Base-by-base conservation (phyloP, 257 asterid genomes). In the Ballota nigra region DNA sequence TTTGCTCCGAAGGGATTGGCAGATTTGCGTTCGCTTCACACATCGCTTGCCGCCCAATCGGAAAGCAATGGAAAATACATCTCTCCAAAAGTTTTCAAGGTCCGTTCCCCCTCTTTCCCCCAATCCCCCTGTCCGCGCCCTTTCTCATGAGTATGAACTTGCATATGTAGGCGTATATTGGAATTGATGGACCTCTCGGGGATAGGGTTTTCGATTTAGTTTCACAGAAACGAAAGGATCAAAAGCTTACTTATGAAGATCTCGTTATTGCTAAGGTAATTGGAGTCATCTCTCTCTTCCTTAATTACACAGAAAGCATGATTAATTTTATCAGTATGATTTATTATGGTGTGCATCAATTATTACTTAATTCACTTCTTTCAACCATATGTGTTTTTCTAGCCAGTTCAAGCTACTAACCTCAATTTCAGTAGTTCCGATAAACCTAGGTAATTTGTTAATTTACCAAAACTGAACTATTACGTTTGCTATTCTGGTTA, bases 201-300 rank as follows among this genome's bases (percentile, higher is more conserved):
- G 93, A 91, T 75, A 88, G 97, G 73, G 53, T 94, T 74, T 91
- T 89, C 71, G 76, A 85, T 77, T 80, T 94, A 82, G 89, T 88
- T 34, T 67, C 97, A 11, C 96, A 84, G 86, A 86, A 87, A 31
- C 88, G 95, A 18, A 82, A 80, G 75, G 97, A 94, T 84, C 84
- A 82, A 53, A 89, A 70, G 71, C 90, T 94, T 67, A 87, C 95
- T 13, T 89, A 71, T 65, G 89, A 89, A 71, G 99, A 94, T 87
- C 93, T 94, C 67, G 92, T 94, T 29, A 86, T 91, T 83, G 96
- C 95, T 18, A 94, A 94, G 82, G 99, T 89, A 75, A 82, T 72
- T 59, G 28, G 1, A 33, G 69, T 22, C 70, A 15, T 45, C 15
- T 56, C 64, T 20, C 34, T 69, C 74, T 51, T n/a, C n/a, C n/a